Base-by-base conservation (phyloP, 2,329 filamentous ascomycete genomes). In the Claviceps paspali region DNA sequence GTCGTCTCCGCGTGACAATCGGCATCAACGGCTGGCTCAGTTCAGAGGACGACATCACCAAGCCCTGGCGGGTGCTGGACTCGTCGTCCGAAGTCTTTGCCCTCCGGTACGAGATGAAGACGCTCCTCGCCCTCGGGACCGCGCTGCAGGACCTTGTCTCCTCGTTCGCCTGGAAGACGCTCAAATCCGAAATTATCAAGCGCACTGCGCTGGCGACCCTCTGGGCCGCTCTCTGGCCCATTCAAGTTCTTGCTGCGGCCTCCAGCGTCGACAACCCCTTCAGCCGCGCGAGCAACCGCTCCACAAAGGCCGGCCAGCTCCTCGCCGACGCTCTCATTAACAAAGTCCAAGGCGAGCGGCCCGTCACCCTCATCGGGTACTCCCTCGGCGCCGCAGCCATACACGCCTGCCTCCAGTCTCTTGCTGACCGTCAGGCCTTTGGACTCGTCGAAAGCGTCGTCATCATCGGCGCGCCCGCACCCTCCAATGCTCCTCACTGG, bases 11-110 rank as follows among this genome's bases (percentile, higher is more conserved):
- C 9, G 78, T 95, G 3, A 86, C 82, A 0, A 83, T 95, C 40
- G 84, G 83, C 7, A 76, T 93, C 44, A 88, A 84, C 41, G 87
- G 87, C 26, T 94, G 86, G 87, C 66, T 93, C 10, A 79, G 72
- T 2, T 67, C 74, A 6, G 74, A 82, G 45, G 71, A 79, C 22
- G 84, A 94, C 47, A 73, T 93, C 19, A 70, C 79, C 5, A 71
- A 73, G 43, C 86, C 87, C 0, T 95, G 87, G 87, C 70, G 73
- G 23, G 76, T 80, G 22, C 65, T 94, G 10, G 73, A 75, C 3
- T 62, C 71, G 23, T 38, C 38, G 11, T 70, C 79, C 1, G 87
- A 94, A 54, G 76, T 82, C 0, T 94, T 94, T 51, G 86, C 84
- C 1, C 62, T 94, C 5, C 73, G 83, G 3, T 94, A 82, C 62